Evolutionary conservation across 169 alveolate species (phyloP).

Genomic region (Plasmodium gaboni): DNA sequence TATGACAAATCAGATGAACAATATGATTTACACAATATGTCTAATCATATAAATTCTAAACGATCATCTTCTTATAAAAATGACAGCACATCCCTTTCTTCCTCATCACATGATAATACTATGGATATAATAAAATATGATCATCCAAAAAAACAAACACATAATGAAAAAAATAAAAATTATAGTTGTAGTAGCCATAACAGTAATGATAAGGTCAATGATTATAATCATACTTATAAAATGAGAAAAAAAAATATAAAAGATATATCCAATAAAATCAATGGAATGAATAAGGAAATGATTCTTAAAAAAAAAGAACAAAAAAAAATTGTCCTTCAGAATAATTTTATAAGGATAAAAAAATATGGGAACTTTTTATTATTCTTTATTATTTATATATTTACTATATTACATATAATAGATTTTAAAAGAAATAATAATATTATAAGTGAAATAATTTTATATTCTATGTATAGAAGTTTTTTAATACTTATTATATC

Average conservation of each 20-base stretch:
- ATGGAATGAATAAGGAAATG: not conserved
- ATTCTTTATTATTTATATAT: slow-evolving; percentile 26
- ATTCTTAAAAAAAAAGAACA: not conserved
- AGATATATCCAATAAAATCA: not conserved
- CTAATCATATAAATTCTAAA: too few species aligned
- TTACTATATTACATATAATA: slow-evolving; percentile 38
- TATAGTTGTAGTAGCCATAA: not conserved
- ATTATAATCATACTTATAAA: not conserved
- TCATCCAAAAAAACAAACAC: not conserved
- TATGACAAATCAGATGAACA: too few species aligned
- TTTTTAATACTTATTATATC: slow-evolving; percentile 42
- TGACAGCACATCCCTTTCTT: not conserved
- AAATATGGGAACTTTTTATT: slow-evolving; percentile 48
- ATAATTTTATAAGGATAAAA: slow-evolving; percentile 11
- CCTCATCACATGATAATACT: not conserved
- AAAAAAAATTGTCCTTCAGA: not conserved
- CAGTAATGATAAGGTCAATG: not conserved
- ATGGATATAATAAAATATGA: not conserved
- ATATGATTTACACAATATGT: too few species aligned
- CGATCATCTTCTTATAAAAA: not conserved
- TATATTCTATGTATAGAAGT: slow-evolving; percentile 54
- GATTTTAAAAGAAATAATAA: slow-evolving; percentile 66
- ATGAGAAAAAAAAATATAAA: not conserved
- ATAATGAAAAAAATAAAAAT: not conserved
- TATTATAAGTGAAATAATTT: slow-evolving; percentile 60